Base-by-base conservation (phyloP, 169 alveolate species). In the Cryptosporidium andersoni region DNA sequence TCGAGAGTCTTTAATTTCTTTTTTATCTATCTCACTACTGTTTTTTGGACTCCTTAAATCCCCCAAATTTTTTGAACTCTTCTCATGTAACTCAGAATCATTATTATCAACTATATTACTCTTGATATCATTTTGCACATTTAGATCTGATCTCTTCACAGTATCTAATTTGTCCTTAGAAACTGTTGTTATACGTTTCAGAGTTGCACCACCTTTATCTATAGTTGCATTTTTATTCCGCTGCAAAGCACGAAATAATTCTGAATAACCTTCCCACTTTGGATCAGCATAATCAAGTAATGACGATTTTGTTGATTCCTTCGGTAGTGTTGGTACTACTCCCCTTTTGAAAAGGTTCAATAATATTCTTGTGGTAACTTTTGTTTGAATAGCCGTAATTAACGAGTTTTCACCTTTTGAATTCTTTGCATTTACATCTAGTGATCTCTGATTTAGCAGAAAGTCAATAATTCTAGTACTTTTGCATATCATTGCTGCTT, bases 231-330 rank as follows among this genome's bases (percentile, higher is more conserved):
- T 14, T 45, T 8, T 64, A 42, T 42, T 64, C n/a, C 53, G 51
- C 55, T 66, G 55, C 34, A 53, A 2, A 51, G 55, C 55, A 53
- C 55, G 81, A 2, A 9, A 52, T 66, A 66, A 55, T 12, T 66
- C 81, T 6, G 65, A 53, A 55, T 66, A 66, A 2, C 65, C 65
- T 53, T 66, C 81, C 64, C 64, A 66, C 9, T 25, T 2, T 8
- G 81, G 81, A 45, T 53, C 81, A 16, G 65, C 81, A 36, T 39
- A 52, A 40, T 66, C 81, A 3, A 66, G 6, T 2, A 66, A 14
- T 8, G 56, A 40, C 4, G 81, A 34, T 51, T 51, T 11, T 7
- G 40, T 51, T 14, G 65, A 66, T 12, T 66, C 56, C 52, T 66
- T 52, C 16, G 65, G 81, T 37, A 66, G n/a, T 34, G 60, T 52